Base-by-base conservation (phyloP, 1,284 basidiomycete species). In the Omphalotus olearius region DNA sequence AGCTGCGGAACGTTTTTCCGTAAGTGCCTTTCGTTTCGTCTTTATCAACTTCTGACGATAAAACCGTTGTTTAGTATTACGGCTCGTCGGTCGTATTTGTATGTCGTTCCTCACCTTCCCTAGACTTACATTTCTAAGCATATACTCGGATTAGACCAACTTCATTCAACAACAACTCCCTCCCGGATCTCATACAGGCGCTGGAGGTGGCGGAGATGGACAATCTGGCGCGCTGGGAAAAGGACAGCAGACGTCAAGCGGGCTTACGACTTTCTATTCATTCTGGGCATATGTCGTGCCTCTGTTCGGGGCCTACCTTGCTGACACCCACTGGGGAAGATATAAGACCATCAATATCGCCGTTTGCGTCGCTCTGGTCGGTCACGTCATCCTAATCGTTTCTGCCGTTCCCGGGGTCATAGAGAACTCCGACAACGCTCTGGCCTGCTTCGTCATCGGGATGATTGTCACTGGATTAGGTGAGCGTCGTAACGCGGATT, bases 1-100 rank as follows among this genome's bases (percentile, higher is more conserved):
- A 65, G 62, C 86, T 40, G 85, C 85, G 3, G 88, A 91, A 62
- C 80, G 88, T 17, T 91, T 91, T 66, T 90, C 87, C 10, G 80
- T 80, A 57, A 47, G 76, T 66, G 25, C 33, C 17, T 33, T 33
- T 33, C 7, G 9, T 33, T 13, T 33, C 9, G 13, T 9, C 13
- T 33, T 33, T 33, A 33, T 33, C 36, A 6, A 44, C 3, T 33
- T 26, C 5, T 30, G 9, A n/a, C n/a, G n/a, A n/a, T n/a, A 6
- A 28, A 17, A 33, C 28, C 7, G 30, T 49, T 1, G 14, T 4
- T 2, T 14, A 65, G 64, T 77, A 73, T 66, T 81, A 82, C 66
- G 88, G 88, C 17, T 73, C 75, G 13, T 75, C 68, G 25, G 80
- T 83, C 47, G 82, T 88, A 55, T 85, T 85, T 61, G 82, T 84